Percentiles rank a stretch among this genome's conserved stretches.
phyloP scores from a whole-genome alignment of 2,329 filamentous ascomycete genomes.

The Scortechinia acanthostroma region DNA sequence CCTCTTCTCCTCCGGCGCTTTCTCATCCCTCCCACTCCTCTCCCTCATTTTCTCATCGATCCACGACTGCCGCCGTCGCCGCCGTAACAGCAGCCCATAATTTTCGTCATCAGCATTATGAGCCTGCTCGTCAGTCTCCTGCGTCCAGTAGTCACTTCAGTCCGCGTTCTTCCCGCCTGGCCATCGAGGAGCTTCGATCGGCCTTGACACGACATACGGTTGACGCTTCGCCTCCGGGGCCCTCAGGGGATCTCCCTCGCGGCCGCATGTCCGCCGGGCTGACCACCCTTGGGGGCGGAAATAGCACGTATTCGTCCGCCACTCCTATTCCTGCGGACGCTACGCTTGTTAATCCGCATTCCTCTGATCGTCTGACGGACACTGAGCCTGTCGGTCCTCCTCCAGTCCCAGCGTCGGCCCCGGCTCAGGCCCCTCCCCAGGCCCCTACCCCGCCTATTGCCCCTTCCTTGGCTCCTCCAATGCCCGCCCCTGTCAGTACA shows the following conservation, averaged over 20 bases:
- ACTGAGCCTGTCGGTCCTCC: not conserved
- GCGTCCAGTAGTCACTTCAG: not conserved
- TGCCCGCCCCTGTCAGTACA: not conserved
- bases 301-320: too few species aligned
- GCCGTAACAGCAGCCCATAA: conserved; percentile 5
- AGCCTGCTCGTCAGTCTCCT: not conserved
- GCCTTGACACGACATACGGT: conserved; percentile 25
- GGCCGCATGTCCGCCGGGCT: conserved; percentile 21
- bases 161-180: conserved; percentile 3
- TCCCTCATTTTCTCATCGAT: not conserved
- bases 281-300: conserved; percentile 19
- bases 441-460: not conserved
- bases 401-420: not conserved
- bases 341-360: not conserved
- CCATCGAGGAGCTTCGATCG: conserved; percentile 26
- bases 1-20: not conserved
- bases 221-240: conserved; percentile 13
- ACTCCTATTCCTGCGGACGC: not conserved
- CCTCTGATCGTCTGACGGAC: too few species aligned
- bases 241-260: conserved; percentile 18
- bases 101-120: conserved; percentile 18
- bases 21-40: not conserved
- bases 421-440: not conserved
- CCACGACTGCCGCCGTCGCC: conserved; percentile 4
- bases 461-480: not conserved